Evolutionary conservation across 1,284 basidiomycete species (phyloP), one percentile per base, ranked within the genome.

Genomic region (Fomitiporia mediterranea): DNA sequence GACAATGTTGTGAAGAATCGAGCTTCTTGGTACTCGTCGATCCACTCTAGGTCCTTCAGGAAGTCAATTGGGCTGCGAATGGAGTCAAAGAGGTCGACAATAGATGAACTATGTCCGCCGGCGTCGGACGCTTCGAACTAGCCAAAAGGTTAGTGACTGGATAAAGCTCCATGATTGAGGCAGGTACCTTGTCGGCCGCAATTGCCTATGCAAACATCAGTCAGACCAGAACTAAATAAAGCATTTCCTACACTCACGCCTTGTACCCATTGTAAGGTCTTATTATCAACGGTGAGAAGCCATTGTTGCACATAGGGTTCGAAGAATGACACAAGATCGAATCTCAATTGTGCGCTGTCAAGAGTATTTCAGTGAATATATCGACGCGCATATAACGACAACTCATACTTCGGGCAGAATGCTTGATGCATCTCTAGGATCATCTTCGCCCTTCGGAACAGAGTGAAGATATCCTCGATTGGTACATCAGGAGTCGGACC

Each of bases 11-110:
- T 98, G 64, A 91, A 89, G 72, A 98, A 99, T 48, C 85, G 78
- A 0, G 94, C 94, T 62, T 93, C 83, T 66, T 96, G 90, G 63
- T 91, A 90, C 47, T 85, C 81, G 67, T 98, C 91, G 5, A 89
- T 86, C 96, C 97, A 99, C 61, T 94, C 82, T 38, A 99, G 76
- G 51, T 90, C 89, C 66, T 92, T 81, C 48, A 99, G 73, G 70
- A 97, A 95, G 53, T 84, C 81, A 63, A 96, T 87, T 0, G 95
- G 94, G 66, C 92, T 95, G 56, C 91, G 84, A 58, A 98, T 79
- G 1, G 95, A 98, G 57, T 93, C 94, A 66, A 98, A 98, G 0
- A 99, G 77, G 70, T 99, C 97, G 39, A 95, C 86, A 56, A 99
- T 95, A 0, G 95, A 98, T 37, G 94, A 95, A 66, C 93, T 96